Conservation (phyloP, 768 basidiomycete species). For the Mycena epipterygia region DNA sequence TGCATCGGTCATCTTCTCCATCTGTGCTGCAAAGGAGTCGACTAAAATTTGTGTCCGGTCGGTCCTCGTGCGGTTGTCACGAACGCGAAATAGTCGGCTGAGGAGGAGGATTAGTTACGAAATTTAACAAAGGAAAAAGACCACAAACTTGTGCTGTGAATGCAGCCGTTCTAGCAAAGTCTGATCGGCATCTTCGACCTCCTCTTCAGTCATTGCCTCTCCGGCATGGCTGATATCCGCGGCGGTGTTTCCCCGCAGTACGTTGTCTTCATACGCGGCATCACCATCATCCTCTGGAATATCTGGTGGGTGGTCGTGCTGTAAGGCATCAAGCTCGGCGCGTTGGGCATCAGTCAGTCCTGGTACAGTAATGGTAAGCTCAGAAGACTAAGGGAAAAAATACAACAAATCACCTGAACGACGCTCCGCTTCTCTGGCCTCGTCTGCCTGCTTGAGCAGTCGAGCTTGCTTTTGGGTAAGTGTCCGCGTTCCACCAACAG, state of each 20-base stretch:
- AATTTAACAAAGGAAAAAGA: not conserved
- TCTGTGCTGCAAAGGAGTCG: not conserved
- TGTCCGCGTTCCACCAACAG: no score
- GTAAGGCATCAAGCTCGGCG: not conserved
- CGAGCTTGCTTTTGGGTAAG: no score
- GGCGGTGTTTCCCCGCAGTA: not conserved
- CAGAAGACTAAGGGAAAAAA: no score
- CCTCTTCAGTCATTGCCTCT: not conserved
- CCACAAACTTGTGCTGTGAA: not conserved
- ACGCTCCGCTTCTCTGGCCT: no score
- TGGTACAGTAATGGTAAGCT: no score
- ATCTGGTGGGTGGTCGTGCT: not conserved
- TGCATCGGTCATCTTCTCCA: not conserved
- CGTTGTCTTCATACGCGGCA: not conserved
- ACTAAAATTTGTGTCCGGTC: not conserved
- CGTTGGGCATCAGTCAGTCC: not conserved
- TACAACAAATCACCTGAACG: no score
- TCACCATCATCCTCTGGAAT: not conserved
- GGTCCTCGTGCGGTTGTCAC: not conserved
- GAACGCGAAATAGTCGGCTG: not conserved
- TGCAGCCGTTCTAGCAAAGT: not conserved
- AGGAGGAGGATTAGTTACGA: not conserved
- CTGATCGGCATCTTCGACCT: not conserved
- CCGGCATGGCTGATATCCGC: slow-evolving; percentile 5
- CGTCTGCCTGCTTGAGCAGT: no score